A percentile compares a stretch with the other conserved stretches of the same genome.
Conservation (phyloP, 23 red algal species). For the Gracilariopsis chorda region DNA sequence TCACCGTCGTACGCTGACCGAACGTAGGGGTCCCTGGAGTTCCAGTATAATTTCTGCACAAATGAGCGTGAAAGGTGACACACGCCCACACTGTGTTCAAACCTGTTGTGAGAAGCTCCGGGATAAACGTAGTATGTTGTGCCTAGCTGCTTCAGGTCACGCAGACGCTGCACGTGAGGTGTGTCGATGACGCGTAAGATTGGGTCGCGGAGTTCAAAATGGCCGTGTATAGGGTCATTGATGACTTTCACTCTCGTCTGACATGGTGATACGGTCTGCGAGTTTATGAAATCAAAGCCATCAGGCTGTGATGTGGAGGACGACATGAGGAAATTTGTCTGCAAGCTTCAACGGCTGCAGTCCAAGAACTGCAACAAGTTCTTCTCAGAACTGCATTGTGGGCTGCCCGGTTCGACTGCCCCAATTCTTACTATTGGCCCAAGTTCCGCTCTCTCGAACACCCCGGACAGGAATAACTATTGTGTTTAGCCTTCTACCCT, state of each 20-base stretch:
- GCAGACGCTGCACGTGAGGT: conserved; percentile 90
- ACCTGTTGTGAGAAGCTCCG: conserved; percentile 91
- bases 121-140: conserved; percentile 78
- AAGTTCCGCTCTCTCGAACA: no score
- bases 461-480: no score
- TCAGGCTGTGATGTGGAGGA: conserved; percentile 2
- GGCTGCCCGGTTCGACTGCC: no score
- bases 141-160: conserved; percentile 96
- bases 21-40: conserved; percentile 42
- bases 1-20: conserved; percentile 56
- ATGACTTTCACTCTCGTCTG: conserved; percentile 39
- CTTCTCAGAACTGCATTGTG: no score
- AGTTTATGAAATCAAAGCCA: not conserved
- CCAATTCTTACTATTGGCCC: no score
- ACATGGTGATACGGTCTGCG: not conserved
- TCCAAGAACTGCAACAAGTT: no score
- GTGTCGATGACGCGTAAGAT: conserved; percentile 83
- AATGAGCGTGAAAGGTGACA: conserved; percentile 47
- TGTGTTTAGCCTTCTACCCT: no score
- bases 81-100: conserved; percentile 87
- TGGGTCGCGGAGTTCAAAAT: conserved; percentile 64
- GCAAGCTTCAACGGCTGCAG: no score
- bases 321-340: no score
- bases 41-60: conserved; percentile 53
- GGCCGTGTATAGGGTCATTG: conserved; percentile 93